phyloP scores from a whole-genome alignment of 768 basidiomycete genomes.

The Coprinopsis sp. region DNA sequence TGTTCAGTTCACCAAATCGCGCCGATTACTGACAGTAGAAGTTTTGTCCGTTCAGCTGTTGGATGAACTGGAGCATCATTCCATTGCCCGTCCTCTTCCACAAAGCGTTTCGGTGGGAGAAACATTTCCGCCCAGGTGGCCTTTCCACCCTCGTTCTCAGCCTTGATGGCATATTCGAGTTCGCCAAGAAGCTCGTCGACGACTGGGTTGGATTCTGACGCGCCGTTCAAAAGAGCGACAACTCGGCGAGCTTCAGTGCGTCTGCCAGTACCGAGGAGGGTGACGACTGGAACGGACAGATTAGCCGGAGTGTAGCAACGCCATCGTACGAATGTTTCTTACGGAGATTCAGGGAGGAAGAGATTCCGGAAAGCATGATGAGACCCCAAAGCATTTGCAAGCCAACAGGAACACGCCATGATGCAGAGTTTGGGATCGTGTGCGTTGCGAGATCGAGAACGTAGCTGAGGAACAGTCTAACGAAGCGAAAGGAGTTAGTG shows the following conservation, averaged over 20 bases:
- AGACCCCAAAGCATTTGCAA: slow-evolving; percentile 69
- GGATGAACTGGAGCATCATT: slow-evolving; percentile 82
- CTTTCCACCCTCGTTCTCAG: slow-evolving; percentile 77
- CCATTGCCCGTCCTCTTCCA: slow-evolving; percentile 75
- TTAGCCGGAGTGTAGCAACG: neutral
- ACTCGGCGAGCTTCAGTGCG: slow-evolving; percentile 53
- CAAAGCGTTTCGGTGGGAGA: slow-evolving; percentile 59
- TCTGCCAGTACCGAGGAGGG: slow-evolving; percentile 54
- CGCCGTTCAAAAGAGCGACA: slow-evolving; percentile 62
- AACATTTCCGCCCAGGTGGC: slow-evolving; percentile 78
- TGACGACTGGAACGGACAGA: slow-evolving; percentile 45
- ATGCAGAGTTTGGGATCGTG: slow-evolving; percentile 48
- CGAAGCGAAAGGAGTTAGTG: neutral
- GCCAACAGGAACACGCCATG: slow-evolving; percentile 74
- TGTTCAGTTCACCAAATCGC: neutral
- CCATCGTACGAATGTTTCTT: slow-evolving; percentile 22
- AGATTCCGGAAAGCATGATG: slow-evolving; percentile 62
- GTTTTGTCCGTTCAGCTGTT: slow-evolving; percentile 78
- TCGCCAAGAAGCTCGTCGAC: slow-evolving; percentile 61
- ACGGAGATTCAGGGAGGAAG: slow-evolving; percentile 79
- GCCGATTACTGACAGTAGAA: slow-evolving; percentile 56
- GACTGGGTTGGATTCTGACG: slow-evolving; percentile 52
- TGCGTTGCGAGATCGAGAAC: slow-evolving; percentile 68
- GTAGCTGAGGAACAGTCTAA: slow-evolving; percentile 69
- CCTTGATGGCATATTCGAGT: slow-evolving; percentile 57